Evolutionary conservation across 2,329 filamentous ascomycete genomes (phyloP).

Genomic region (Diplodia scrobiculata): DNA sequence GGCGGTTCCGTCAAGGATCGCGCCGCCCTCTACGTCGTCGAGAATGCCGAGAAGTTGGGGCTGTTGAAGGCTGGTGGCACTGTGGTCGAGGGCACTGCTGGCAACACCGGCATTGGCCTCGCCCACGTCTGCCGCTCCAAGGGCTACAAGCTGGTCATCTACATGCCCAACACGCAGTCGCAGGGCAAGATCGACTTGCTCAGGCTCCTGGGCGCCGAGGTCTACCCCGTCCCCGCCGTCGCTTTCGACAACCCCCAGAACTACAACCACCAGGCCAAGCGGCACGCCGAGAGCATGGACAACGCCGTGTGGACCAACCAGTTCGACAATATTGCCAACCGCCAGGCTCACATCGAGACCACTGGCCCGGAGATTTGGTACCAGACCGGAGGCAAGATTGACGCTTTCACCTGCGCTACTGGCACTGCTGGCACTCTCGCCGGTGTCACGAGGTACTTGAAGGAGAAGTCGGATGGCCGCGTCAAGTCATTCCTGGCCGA

Average conservation of each 20-base stretch:
- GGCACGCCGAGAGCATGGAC: slow-evolving; percentile 82
- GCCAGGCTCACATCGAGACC: slow-evolving; percentile 91
- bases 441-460: slow-evolving; percentile 83
- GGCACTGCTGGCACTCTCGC: slow-evolving; percentile 91
- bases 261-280: slow-evolving; percentile 93
- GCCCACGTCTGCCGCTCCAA: slow-evolving; percentile 92
- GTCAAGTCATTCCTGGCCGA: slow-evolving; percentile 92
- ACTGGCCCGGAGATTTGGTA: slow-evolving; percentile 97
- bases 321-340: slow-evolving; percentile 95
- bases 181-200: slow-evolving; percentile 97
- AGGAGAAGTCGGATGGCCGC: slow-evolving; percentile 73
- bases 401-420: slow-evolving; percentile 94
- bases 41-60: slow-evolving; percentile 87
- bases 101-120: slow-evolving; percentile 96
- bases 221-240: slow-evolving; percentile 92
- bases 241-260: slow-evolving; percentile 93
- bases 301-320: slow-evolving; percentile 99
- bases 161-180: slow-evolving; percentile 99
- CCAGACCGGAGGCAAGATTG: slow-evolving; percentile 80
- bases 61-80: slow-evolving; percentile 83
- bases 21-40: slow-evolving; percentile 89
- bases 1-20: slow-evolving; percentile 96
- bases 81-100: slow-evolving; percentile 94
- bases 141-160: slow-evolving; percentile 95
- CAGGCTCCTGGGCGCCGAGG: slow-evolving; percentile 86